Conservation (phyloP, 164 flowering plant genomes). For the Stephania cephalantha region DNA sequence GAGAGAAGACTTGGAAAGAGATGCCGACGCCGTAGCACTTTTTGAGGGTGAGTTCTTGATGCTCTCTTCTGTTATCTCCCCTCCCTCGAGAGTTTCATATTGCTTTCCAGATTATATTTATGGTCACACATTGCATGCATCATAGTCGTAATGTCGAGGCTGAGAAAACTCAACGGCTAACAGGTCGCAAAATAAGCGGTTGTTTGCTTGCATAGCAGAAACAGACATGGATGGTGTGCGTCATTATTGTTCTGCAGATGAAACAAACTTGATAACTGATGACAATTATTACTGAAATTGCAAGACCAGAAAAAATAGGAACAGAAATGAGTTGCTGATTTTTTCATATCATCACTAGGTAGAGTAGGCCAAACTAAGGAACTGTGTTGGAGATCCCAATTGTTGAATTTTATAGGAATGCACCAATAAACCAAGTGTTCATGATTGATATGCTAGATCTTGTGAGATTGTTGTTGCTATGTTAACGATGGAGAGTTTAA, state of each 20-base stretch:
- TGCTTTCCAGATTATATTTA: conserved; percentile 18
- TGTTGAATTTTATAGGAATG: neutral
- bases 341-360: neutral
- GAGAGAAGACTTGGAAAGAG: conserved; percentile 64
- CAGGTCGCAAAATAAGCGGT: conserved; percentile 28
- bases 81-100: conserved; percentile 5
- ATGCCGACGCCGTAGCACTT: conserved; percentile 45
- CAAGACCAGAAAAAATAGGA: conserved; percentile 8
- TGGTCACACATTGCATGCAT: conserved; percentile 7
- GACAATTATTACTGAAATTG: conserved; percentile 2
- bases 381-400: conserved; percentile 6
- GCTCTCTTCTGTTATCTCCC: conserved; percentile 10
- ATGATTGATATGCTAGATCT: neutral
- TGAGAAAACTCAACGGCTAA: conserved; percentile 22
- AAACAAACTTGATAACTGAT: neutral
- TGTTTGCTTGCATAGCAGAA: conserved; percentile 15
- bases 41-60: neutral
- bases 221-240: conserved; percentile 21
- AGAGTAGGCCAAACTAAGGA: conserved; percentile 12
- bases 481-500: conserved; percentile 14
- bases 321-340: conserved; percentile 3
- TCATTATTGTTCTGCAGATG: neutral
- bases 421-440: neutral
- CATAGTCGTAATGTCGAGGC: conserved; percentile 45
- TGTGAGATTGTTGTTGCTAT: conserved; percentile 1